These are phyloP conservation scores for Phtheirospermum japonicum DNA, from an alignment of 257 asterid species.

Conservation along the genomic window DNA sequence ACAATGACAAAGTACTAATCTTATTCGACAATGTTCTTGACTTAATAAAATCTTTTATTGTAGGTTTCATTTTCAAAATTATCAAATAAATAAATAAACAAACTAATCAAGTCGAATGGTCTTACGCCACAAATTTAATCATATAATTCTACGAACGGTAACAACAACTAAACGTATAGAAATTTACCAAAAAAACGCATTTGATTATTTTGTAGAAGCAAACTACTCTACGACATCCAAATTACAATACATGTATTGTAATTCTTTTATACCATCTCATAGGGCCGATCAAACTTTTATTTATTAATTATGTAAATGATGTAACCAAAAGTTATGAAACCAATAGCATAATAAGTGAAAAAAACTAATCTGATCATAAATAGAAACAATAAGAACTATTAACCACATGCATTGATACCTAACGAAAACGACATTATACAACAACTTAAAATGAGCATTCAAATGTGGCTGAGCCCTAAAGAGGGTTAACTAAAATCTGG, in stretches of 20 bases:
- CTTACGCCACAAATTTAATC: too few species aligned
- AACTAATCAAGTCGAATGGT: too few species aligned
- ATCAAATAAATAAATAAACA: too few species aligned
- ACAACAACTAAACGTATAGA: too few species aligned
- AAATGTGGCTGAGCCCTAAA: neutral
- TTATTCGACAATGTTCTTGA: too few species aligned
- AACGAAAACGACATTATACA: neutral
- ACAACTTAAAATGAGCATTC: neutral
- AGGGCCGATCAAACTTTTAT: neutral
- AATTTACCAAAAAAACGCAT: too few species aligned
- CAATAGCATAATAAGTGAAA: conserved; percentile 1
- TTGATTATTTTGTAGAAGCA: neutral
- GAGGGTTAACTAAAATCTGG: neutral
- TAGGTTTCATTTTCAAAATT: too few species aligned
- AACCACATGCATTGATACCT: neutral
- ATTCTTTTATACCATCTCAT: neutral
- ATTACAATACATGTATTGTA: neutral
- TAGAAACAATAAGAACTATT: conserved; percentile 13
- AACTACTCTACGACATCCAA: neutral
- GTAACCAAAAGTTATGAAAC: neutral
- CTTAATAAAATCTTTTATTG: too few species aligned
- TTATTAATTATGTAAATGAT: neutral
- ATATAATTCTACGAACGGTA: too few species aligned
- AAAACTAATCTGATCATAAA: neutral
- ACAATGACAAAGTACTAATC: too few species aligned